Conservation (phyloP, 2,329 filamentous ascomycete genomes). For the Camillea tinctor region DNA sequence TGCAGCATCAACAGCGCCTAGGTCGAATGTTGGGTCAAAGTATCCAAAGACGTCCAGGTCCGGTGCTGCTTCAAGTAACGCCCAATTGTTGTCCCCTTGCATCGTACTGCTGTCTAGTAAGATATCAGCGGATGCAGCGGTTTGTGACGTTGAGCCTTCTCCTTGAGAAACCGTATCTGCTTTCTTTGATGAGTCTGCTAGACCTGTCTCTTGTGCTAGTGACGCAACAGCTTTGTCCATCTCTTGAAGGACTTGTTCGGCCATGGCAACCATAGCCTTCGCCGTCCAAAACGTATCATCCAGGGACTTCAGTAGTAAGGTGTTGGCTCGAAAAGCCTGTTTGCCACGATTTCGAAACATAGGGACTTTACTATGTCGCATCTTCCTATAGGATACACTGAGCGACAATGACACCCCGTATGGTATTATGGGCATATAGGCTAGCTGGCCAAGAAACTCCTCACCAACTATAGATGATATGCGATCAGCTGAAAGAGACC, state of each 20-base stretch:
- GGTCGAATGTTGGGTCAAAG: slow-evolving; percentile 54
- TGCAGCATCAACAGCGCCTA: slow-evolving; percentile 53
- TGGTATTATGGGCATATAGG: slow-evolving; percentile 56
- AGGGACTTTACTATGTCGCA: slow-evolving; percentile 59
- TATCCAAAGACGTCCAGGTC: slow-evolving; percentile 55
- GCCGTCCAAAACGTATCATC: slow-evolving; percentile 60
- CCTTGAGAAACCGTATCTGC: slow-evolving; percentile 9
- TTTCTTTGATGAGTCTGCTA: slow-evolving; percentile 22
- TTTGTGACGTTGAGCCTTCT: slow-evolving; percentile 10
- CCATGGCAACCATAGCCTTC: slow-evolving; percentile 52
- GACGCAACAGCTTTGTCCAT: slow-evolving; percentile 54
- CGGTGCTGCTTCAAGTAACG: slow-evolving; percentile 41
- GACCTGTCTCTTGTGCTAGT: slow-evolving; percentile 36
- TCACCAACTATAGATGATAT: slow-evolving; percentile 54
- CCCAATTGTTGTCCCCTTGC: slow-evolving; percentile 39
- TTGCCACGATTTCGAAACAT: slow-evolving; percentile 58
- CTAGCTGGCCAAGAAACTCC: slow-evolving; percentile 46
- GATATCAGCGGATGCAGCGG: slow-evolving; percentile 4
- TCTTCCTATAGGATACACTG: slow-evolving; percentile 62
- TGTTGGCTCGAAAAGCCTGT: slow-evolving; percentile 53
- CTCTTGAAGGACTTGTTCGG: slow-evolving; percentile 53
- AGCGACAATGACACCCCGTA: slow-evolving; percentile 62
- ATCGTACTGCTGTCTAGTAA: slow-evolving; percentile 9
- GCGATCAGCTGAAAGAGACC: slow-evolving; percentile 57
- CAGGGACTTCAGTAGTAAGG: slow-evolving; percentile 50